Conservation (phyloP, 495 filamentous ascomycete genomes). For the Xylaria sp. region DNA sequence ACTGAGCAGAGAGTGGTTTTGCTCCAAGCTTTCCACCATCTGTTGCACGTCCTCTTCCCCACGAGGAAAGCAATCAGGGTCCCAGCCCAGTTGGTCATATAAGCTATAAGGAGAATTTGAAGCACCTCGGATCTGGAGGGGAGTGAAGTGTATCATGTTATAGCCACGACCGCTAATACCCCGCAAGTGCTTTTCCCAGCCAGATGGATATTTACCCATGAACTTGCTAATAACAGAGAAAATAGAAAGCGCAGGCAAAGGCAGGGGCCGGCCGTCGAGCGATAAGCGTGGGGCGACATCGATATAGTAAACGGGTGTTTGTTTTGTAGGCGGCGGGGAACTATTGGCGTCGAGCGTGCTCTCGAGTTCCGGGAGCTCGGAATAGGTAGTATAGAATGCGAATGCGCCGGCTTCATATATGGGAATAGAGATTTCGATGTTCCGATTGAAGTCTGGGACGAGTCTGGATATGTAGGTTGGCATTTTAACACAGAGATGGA, state of each 20-base stretch:
- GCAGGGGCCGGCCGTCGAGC: conserved; percentile 71
- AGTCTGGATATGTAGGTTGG: conserved; percentile 62
- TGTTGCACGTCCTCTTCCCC: conserved; percentile 84
- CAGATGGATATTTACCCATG: conserved; percentile 87
- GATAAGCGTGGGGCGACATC: conserved; percentile 87
- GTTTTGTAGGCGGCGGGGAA: conserved; percentile 59
- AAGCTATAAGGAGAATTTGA: conserved; percentile 98
- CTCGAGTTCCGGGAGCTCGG: conserved; percentile 81
- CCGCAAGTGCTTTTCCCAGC: conserved; percentile 87
- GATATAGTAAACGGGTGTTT: conserved; percentile 83
- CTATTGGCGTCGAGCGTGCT: conserved; percentile 51
- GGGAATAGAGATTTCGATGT: conserved; percentile 85
- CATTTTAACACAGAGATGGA: conserved; percentile 29
- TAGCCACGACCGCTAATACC: conserved; percentile 90
- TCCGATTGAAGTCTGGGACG: conserved; percentile 88
- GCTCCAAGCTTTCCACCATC: conserved; percentile 82
- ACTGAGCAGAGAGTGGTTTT: conserved; percentile 81
- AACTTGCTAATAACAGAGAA: conserved; percentile 98
- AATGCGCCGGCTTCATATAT: conserved; percentile 88
- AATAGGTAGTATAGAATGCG: conserved; percentile 93
- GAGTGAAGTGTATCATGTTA: conserved; percentile 99
- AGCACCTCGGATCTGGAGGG: conserved; percentile 82
- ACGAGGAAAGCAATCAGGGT: conserved; percentile 79
- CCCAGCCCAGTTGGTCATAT: conserved; percentile 89
- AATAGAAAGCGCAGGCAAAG: conserved; percentile 84